Base-by-base conservation (phyloP, 1,139 yeast genomes). In the Kodamaea arcana region DNA sequence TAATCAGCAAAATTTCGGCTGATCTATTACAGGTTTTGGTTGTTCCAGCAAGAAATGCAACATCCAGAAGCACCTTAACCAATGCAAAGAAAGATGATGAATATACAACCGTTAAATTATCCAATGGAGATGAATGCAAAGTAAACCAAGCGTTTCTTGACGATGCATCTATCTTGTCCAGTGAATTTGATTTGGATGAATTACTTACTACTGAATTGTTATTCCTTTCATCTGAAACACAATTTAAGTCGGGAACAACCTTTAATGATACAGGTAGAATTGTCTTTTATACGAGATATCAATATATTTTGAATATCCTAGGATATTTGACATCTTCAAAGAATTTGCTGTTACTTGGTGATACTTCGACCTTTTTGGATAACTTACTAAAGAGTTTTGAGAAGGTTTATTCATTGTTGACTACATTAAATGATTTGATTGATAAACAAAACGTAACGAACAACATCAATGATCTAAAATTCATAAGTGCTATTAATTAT, bases 261-360 rank as follows among this genome's bases (percentile, higher is more conserved):
- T 65, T 80, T 16, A 50, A 72, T 4, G 94, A 86, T 47, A 72
- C 80, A 22, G 95, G 92, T 1, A 72, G 80, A 44, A 75, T 83
- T n/a, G 69, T 78, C 5, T 87, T 75, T 52, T 85, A 79, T 51
- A 60, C 77, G 36, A 72, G 97, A 46, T 71, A 80, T 34, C 83
- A 79, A 50, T 83, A 77, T 46, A 78, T 88, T 15, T 58, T 90
- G 32, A 85, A 83, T 47, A 77, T 86, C 24, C 67, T 81, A 16
- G 78, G 85, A 6, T 84, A 71, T 50, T 59, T 80, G 27, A 56
- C 79, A 18, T 41, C 62, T 2, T 45, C 50, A n/a, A 44, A 50
- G 51, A 69, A 53, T 40, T 54, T 54, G 50, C 58, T 45, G 40
- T 48, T 39, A 43, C 49, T 56, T 31, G 4, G 27, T 35, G 2